Conservation (phyloP, 768 basidiomycete species). For the Gymnopilus dilepis region DNA sequence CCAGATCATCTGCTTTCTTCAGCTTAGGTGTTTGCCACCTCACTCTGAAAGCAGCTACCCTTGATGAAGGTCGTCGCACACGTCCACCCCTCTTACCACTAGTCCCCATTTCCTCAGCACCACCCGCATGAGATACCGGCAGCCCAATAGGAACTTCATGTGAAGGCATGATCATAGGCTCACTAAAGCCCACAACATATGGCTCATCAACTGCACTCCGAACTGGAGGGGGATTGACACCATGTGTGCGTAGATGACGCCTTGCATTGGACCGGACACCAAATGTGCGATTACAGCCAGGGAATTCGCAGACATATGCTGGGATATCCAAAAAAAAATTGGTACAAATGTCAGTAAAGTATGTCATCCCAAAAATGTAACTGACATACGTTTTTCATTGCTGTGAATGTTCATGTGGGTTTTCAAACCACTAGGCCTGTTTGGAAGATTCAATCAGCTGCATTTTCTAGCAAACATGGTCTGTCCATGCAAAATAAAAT, state of each 20-base stretch:
- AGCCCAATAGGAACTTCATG: background rate
- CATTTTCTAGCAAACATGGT: background rate
- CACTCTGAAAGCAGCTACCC: conserved; percentile 32
- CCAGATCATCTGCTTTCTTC: no score
- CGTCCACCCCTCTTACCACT: background rate
- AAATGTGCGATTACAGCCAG: conserved; percentile 69
- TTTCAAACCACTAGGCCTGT: conserved; percentile 57
- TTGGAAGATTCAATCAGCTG: conserved; percentile 1
- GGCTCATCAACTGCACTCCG: conserved; percentile 21
- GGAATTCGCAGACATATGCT: conserved; percentile 61
- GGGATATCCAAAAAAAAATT: conserved; percentile 6
- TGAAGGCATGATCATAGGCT: conserved; percentile 39
- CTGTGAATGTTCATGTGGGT: conserved; percentile 67
- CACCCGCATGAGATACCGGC: background rate
- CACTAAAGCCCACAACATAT: conserved; percentile 44
- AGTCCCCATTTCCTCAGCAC: background rate
- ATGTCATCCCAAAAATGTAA: background rate
- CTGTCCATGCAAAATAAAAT: no score
- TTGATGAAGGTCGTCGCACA: background rate
- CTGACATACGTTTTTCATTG: conserved; percentile 52
- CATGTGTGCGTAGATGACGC: conserved; percentile 79
- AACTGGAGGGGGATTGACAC: conserved; percentile 40
- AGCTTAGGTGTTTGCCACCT: conserved; percentile 50
- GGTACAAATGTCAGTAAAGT: background rate
- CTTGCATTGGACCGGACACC: conserved; percentile 84